Conservation (phyloP, 331 rosid genomes). For the Malus hybrid region DNA sequence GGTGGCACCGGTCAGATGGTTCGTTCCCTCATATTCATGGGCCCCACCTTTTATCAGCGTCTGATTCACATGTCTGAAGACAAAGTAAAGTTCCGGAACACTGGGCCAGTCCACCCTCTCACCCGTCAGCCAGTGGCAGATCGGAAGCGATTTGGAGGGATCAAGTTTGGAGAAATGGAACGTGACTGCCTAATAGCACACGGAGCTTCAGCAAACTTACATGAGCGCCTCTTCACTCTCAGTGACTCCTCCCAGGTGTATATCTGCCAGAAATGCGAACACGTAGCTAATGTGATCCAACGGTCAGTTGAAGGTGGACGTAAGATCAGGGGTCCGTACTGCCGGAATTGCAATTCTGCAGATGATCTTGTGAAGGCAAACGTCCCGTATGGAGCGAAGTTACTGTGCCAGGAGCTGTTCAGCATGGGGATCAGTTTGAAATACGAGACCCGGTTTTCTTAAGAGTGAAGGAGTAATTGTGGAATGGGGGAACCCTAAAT, state of each 20-base stretch:
- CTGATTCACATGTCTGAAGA: conserved; percentile 97
- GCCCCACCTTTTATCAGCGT: conserved; percentile 95
- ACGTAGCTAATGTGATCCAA: conserved; percentile 61
- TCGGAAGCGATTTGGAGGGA: conserved; percentile 94
- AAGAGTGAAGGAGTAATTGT: conserved; percentile 1
- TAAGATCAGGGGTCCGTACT: conserved; percentile 79
- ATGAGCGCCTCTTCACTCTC: conserved; percentile 86
- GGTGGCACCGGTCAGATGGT: conserved; percentile 94
- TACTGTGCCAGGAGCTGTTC: conserved; percentile 86
- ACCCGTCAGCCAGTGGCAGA: conserved; percentile 98
- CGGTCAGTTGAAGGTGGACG: conserved; percentile 67
- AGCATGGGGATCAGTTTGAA: conserved; percentile 89
- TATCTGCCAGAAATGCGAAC: conserved; percentile 68
- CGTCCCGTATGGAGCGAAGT: conserved; percentile 89
- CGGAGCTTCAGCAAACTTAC: conserved; percentile 91
- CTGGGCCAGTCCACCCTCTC: conserved; percentile 94
- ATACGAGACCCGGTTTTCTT: conserved; percentile 67
- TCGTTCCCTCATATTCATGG: conserved; percentile 82
- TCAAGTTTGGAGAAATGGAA: conserved; percentile 98
- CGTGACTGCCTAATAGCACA: conserved; percentile 96
- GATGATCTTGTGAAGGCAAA: conserved; percentile 68
- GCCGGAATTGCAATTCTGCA: conserved; percentile 62
- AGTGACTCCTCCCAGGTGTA: conserved; percentile 88
- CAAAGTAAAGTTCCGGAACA: conserved; percentile 88
- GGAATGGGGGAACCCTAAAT: background rate